Percentiles rank a stretch among this genome's conserved stretches.
Conservation (phyloP, 1,284 basidiomycete species). For the Neolentinus lepideus region DNA sequence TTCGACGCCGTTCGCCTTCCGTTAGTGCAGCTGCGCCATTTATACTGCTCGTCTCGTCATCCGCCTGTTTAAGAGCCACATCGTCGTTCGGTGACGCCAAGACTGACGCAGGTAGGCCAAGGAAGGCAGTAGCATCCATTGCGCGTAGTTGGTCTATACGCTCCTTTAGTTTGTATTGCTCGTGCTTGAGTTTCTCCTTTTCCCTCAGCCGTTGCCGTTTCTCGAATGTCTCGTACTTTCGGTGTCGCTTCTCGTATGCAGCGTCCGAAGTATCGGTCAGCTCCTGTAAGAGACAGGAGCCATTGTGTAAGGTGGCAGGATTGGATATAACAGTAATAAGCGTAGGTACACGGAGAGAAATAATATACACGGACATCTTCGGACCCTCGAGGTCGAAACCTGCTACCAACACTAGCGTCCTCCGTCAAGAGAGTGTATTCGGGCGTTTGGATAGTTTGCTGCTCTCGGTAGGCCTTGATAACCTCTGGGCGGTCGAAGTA, state of each 20-base stretch:
- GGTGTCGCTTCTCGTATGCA: slow-evolving; percentile 79
- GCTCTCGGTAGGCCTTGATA: slow-evolving; percentile 58
- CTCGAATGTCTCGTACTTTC: slow-evolving; percentile 82
- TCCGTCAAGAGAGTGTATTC: slow-evolving; percentile 54
- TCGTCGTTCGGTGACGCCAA: slow-evolving; percentile 31
- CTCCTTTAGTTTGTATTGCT: slow-evolving; percentile 86
- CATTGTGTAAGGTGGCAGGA: background rate
- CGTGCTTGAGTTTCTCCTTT: slow-evolving; percentile 85
- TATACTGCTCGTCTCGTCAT: slow-evolving; percentile 8
- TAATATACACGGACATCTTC: slow-evolving; percentile 52
- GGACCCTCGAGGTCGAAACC: slow-evolving; percentile 57
- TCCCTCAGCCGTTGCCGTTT: slow-evolving; percentile 80
- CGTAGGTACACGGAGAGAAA: slow-evolving; percentile 10
- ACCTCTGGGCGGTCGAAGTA: slow-evolving; percentile 78
- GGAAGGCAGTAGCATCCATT: slow-evolving; percentile 67
- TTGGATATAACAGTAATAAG: slow-evolving; percentile 3
- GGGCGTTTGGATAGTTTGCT: slow-evolving; percentile 66
- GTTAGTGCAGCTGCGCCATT: slow-evolving; percentile 33
- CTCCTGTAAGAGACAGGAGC: slow-evolving; percentile 29
- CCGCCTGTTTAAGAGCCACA: slow-evolving; percentile 1
- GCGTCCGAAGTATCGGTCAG: slow-evolving; percentile 75
- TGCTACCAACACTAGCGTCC: slow-evolving; percentile 51
- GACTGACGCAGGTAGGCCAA: slow-evolving; percentile 46
- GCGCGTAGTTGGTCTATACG: slow-evolving; percentile 78
- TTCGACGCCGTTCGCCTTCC: slow-evolving; percentile 65